A percentile compares a stretch with the other conserved stretches of the same genome.
Evolutionary conservation across 768 basidiomycete genomes (phyloP).

Genomic region (Boletus barrowsii): DNA sequence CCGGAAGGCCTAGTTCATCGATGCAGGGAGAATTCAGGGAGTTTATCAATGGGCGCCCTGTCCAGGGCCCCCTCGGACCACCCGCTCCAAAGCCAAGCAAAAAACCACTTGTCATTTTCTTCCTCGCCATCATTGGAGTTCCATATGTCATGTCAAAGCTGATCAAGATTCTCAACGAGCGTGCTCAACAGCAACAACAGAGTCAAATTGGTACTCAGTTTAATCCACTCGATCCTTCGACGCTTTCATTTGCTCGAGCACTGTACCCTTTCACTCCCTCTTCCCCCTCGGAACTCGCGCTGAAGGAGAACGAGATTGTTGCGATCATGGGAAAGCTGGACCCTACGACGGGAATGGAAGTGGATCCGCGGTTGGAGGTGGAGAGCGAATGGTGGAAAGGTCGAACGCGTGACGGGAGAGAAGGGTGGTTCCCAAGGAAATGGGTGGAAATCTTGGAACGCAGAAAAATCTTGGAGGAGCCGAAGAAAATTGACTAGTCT

Average conservation of each 20-base stretch:
- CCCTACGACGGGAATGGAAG: slow-evolving; percentile 62
- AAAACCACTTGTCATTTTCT: slow-evolving; percentile 91
- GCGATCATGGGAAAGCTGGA: slow-evolving; percentile 84
- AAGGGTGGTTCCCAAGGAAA: slow-evolving; percentile 93
- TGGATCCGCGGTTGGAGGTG: slow-evolving; percentile 59
- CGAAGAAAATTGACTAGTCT: slow-evolving; percentile 40
- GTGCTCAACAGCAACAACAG: slow-evolving; percentile 48
- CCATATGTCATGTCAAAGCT: slow-evolving; percentile 93
- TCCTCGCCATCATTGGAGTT: slow-evolving; percentile 89
- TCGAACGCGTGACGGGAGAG: slow-evolving; percentile 83
- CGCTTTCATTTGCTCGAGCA: slow-evolving; percentile 81
- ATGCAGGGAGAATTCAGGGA: slow-evolving; percentile 70
- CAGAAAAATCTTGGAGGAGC: slow-evolving; percentile 34
- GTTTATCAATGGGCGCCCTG: slow-evolving; percentile 65
- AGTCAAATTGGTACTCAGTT: slow-evolving; percentile 31
- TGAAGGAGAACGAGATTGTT: slow-evolving; percentile 90
- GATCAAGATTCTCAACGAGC: slow-evolving; percentile 69
- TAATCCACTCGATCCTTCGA: slow-evolving; percentile 72
- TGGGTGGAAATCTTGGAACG: slow-evolving; percentile 76
- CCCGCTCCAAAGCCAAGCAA: slow-evolving; percentile 63
- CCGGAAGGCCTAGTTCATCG: slow-evolving; percentile 41
- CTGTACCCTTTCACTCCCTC: slow-evolving; percentile 74
- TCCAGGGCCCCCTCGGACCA: slow-evolving; percentile 43
- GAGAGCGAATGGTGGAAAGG: slow-evolving; percentile 93
- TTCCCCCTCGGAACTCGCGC: slow-evolving; percentile 71